These are phyloP conservation scores for Leucocoprinus birnbaumii DNA, from an alignment of 768 basidiomycete species.

Conservation along the genomic window DNA sequence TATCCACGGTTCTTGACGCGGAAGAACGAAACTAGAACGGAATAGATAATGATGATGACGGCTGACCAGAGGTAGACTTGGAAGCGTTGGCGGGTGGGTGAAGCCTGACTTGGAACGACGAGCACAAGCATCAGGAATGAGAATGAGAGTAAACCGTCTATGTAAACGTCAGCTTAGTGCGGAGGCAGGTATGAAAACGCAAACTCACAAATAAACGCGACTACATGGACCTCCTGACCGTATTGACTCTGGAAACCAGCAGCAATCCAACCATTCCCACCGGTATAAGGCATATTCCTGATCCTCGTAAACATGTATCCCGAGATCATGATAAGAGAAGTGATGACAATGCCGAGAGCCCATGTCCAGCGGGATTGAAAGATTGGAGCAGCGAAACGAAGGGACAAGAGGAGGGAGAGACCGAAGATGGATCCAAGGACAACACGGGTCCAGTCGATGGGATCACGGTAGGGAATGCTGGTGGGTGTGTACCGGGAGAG, in stretches of 20 bases:
- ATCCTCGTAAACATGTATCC: slow-evolving; percentile 98
- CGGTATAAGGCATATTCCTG: slow-evolving; percentile 69
- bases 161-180: slow-evolving; percentile 13
- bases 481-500: slow-evolving; percentile 74
- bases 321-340: slow-evolving; percentile 81
- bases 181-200: slow-evolving; percentile 28
- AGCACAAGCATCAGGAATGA: slow-evolving; percentile 80
- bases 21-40: slow-evolving; percentile 83
- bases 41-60: slow-evolving; percentile 82
- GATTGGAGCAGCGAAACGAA: slow-evolving; percentile 63
- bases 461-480: slow-evolving; percentile 78
- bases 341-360: slow-evolving; percentile 56
- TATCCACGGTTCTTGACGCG: slow-evolving; percentile 88
- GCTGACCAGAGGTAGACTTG: slow-evolving; percentile 90
- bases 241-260: slow-evolving; percentile 86
- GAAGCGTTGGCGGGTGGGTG: slow-evolving; percentile 71
- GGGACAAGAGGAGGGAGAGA: slow-evolving; percentile 44
- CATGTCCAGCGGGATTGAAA: slow-evolving; percentile 76
- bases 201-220: slow-evolving; percentile 72
- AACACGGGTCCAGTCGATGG: slow-evolving; percentile 68
- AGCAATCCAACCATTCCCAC: slow-evolving; percentile 78
- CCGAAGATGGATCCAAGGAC: slow-evolving; percentile 41
- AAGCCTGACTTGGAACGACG: slow-evolving; percentile 74
- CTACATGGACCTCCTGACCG: slow-evolving; percentile 90
- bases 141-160: slow-evolving; percentile 81